A percentile compares a stretch with the other conserved stretches of the same genome.
phyloP scores from a whole-genome alignment of 345 rosid genomes.

The Pelargonium nanum region DNA sequence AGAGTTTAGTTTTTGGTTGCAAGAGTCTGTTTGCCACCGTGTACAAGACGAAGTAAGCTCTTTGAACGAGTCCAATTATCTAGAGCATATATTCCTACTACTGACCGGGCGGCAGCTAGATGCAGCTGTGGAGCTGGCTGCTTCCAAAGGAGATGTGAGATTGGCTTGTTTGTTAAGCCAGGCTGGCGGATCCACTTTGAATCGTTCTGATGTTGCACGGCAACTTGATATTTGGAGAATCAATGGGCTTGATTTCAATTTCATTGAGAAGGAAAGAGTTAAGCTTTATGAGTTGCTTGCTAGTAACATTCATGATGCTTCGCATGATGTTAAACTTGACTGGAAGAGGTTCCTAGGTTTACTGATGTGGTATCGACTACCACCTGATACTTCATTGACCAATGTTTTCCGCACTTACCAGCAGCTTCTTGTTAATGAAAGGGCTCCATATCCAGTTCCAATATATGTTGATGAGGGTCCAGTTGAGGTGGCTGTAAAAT shows the following conservation, averaged over 20 bases:
- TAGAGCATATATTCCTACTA: constrained; percentile 68
- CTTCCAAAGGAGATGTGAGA: constrained; percentile 87
- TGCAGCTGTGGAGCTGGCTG: constrained; percentile 78
- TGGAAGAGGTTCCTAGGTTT: constrained; percentile 96
- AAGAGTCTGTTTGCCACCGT: constrained; percentile 81
- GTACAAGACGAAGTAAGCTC: constrained; percentile 83
- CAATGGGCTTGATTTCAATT: constrained; percentile 83
- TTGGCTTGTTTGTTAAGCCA: constrained; percentile 92
- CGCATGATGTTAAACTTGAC: constrained; percentile 53
- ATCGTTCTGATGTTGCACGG: constrained; percentile 51
- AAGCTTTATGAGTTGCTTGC: constrained; percentile 86
- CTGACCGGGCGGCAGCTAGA: constrained; percentile 84
- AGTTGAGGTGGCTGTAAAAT: constrained; percentile 27
- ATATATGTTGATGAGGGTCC: constrained; percentile 87
- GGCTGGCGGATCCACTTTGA: constrained; percentile 80
- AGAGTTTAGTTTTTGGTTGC: constrained; percentile 87
- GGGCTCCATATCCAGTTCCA: constrained; percentile 79
- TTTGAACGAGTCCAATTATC: constrained; percentile 62
- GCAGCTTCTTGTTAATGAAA: constrained; percentile 47
- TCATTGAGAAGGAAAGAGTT: constrained; percentile 71
- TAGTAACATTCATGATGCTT: constrained; percentile 64
- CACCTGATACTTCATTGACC: constrained; percentile 60
- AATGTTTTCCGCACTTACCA: constrained; percentile 59
- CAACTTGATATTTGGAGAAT: constrained; percentile 84
- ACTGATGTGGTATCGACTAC: constrained; percentile 84